Evolutionary conservation across 139 green algal genomes (phyloP).

Genomic region (Astrephomene gubernaculifera): DNA sequence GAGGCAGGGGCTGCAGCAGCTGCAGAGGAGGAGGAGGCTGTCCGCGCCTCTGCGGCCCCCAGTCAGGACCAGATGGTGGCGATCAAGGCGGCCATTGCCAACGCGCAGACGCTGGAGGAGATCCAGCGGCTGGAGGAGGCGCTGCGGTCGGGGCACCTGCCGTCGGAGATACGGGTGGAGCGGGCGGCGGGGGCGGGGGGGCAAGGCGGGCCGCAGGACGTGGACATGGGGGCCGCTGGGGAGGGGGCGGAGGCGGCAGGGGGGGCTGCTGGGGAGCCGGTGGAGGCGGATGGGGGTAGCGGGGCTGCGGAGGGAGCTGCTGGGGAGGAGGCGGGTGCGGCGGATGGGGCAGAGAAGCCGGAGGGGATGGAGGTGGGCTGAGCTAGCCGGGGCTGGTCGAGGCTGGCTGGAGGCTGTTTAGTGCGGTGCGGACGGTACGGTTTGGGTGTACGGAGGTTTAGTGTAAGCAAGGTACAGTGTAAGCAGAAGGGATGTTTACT

Average conservation of each 20-base stretch:
- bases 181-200: neutral
- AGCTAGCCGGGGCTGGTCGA: too few relatives aligned
- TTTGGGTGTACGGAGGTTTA: too few relatives aligned
- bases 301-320: neutral
- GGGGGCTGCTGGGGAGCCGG: neutral
- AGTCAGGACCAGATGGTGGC: conserved; percentile 85
- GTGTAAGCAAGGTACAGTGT: too few relatives aligned
- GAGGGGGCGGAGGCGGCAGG: neutral
- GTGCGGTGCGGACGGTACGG: too few relatives aligned
- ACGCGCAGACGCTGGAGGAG: conserved; percentile 92
- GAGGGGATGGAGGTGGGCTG: conserved; percentile 45
- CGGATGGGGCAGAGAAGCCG: conserved; percentile 23
- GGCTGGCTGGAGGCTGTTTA: too few relatives aligned
- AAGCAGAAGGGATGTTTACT: too few relatives aligned
- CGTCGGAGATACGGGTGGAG: conserved; percentile 50
- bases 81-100: conserved; percentile 93
- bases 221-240: too few relatives aligned
- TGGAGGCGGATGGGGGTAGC: neutral
- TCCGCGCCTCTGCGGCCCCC: conserved; percentile 55
- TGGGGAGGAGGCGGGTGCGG: neutral
- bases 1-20: too few relatives aligned
- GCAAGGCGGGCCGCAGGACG: too few relatives aligned
- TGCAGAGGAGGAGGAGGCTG: conserved; percentile 15
- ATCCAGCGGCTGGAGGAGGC: conserved; percentile 87
- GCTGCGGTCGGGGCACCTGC: conserved; percentile 83